Evolutionary conservation across 1,284 basidiomycete species (phyloP).

Genomic region (Cerioporus squamosus): DNA sequence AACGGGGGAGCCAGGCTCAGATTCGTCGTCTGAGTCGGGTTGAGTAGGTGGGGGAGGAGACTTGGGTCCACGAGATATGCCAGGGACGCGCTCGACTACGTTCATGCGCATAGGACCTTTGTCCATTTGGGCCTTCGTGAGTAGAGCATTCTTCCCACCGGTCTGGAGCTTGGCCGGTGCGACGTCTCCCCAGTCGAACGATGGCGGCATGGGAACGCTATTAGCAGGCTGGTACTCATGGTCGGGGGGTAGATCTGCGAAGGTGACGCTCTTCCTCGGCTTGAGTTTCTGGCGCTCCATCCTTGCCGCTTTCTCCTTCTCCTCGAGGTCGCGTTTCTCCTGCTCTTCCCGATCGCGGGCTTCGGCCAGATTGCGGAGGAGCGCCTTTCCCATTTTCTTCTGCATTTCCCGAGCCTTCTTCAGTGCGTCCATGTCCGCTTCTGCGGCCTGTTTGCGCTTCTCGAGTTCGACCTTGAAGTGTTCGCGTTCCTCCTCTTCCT

Average conservation of each 20-base stretch:
- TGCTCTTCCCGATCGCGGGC: conserved; percentile 45
- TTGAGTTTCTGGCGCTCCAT: conserved; percentile 30
- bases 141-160: conserved; percentile 41
- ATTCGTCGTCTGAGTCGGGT: conserved; percentile 56
- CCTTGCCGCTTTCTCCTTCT: conserved; percentile 31
- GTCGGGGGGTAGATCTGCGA: conserved; percentile 49
- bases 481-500: conserved; percentile 45
- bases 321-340: conserved; percentile 35
- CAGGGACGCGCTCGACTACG: conserved; percentile 65
- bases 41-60: conserved; percentile 25
- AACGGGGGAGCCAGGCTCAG: conserved; percentile 37
- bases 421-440: conserved; percentile 54
- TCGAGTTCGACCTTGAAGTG: conserved; percentile 49
- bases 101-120: conserved; percentile 64
- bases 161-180: conserved; percentile 49
- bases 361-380: conserved; percentile 52
- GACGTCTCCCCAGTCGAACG: conserved; percentile 58
- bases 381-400: conserved; percentile 76
- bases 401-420: conserved; percentile 64
- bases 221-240: conserved; percentile 24
- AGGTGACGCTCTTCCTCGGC: conserved; percentile 67
- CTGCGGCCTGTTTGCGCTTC: conserved; percentile 54
- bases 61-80: conserved; percentile 28
- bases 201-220: conserved; percentile 18
- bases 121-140: conserved; percentile 42